These are phyloP conservation scores for Salix arbutifolia DNA, from an alignment of 345 rosid species.

Conservation along the genomic window DNA sequence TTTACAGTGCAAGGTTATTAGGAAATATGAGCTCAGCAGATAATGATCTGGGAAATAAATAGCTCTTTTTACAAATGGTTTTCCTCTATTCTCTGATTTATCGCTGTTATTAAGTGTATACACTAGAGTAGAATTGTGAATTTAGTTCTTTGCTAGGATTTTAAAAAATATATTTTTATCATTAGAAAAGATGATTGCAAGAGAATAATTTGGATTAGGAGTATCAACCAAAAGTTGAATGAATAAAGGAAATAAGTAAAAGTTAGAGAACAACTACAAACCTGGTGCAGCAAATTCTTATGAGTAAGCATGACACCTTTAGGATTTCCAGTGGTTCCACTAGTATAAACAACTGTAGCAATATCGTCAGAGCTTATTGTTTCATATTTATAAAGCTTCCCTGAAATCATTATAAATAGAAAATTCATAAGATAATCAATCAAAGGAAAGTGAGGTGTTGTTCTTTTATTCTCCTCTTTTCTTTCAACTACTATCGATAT, in stretches of 20 bases:
- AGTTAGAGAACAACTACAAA: slow-evolving; percentile 26
- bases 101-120: neutral
- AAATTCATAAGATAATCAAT: neutral
- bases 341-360: slow-evolving; percentile 81
- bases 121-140: neutral
- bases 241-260: neutral
- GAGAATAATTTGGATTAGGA: neutral
- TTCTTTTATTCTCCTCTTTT: neutral
- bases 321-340: too few species aligned
- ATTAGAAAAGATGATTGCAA: too few species aligned
- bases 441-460: neutral
- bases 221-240: neutral
- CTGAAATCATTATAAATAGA: slow-evolving; percentile 39
- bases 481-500: neutral
- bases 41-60: neutral
- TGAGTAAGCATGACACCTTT: slow-evolving; percentile 98
- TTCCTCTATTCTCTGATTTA: neutral
- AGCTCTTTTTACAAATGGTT: too few species aligned
- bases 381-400: slow-evolving; percentile 41
- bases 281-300: slow-evolving; percentile 89
- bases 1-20: neutral
- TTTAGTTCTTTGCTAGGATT: neutral
- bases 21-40: neutral
- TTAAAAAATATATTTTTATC: too few species aligned
- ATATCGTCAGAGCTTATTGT: slow-evolving; percentile 61